Percentiles rank a stretch among this genome's conserved stretches.
Evolutionary conservation across 352 stramenopile genomes (phyloP).

Genomic region (Globisporangium iwayamae): DNA sequence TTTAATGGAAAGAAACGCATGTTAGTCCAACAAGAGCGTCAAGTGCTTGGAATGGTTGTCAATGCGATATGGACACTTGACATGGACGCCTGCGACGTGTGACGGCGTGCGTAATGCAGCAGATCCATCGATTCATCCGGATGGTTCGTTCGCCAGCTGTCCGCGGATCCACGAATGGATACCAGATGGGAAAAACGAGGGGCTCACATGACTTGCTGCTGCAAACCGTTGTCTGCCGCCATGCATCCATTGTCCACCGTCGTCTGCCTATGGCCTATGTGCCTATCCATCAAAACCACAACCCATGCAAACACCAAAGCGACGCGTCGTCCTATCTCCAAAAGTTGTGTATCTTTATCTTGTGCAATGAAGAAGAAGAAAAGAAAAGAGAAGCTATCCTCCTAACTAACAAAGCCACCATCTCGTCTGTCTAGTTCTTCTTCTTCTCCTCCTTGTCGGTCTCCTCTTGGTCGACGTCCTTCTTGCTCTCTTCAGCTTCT

Average conservation of each 20-base stretch:
- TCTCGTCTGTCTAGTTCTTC: not conserved
- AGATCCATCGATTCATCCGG: not conserved
- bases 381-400: not conserved
- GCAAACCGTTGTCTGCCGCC: too few species aligned
- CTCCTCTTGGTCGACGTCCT: not conserved
- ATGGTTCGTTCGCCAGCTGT: not conserved
- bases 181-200: not conserved
- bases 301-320: not conserved
- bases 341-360: constrained; percentile 1
- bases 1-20: not conserved
- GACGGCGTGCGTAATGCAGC: not conserved
- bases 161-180: not conserved
- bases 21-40: not conserved
- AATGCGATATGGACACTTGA: not conserved
- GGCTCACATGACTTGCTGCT: too few species aligned
- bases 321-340: not conserved
- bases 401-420: not conserved
- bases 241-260: too few species aligned
- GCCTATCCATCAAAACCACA: not conserved
- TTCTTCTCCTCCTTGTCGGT: constrained; percentile 6
- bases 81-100: not conserved
- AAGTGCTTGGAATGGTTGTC: not conserved
- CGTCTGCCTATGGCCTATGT: too few species aligned
- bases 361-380: not conserved
- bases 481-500: not conserved